Conservation (phyloP, 208 protist species). For the Trypanosoma avium region DNA sequence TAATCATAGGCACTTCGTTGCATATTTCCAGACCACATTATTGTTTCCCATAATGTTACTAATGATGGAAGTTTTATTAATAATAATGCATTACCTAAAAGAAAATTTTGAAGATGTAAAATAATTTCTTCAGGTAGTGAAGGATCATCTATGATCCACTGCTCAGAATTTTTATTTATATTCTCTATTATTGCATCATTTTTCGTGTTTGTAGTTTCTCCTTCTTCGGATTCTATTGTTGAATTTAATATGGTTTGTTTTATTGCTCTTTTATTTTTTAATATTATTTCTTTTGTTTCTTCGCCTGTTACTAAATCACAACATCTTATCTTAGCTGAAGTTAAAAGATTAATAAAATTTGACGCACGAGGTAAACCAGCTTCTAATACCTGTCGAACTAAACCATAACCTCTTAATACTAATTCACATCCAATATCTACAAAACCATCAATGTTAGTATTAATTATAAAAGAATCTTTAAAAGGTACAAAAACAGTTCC, state of each 20-base stretch:
- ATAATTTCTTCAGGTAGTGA: neutral
- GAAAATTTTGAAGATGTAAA: neutral
- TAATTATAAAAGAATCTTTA: neutral
- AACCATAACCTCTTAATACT: constrained; percentile 25
- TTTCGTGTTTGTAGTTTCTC: too few relatives aligned
- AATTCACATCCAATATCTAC: constrained; percentile 32
- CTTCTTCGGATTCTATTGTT: too few relatives aligned
- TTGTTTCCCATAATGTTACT: constrained; percentile 5
- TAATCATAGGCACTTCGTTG: constrained; percentile 22
- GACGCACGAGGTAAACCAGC: constrained; percentile 34
- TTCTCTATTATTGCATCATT: too few relatives aligned
- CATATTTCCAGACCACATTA: constrained; percentile 40
- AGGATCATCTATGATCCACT: neutral
- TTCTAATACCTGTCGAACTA: constrained; percentile 36
- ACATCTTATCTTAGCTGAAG: neutral
- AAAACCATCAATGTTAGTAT: neutral
- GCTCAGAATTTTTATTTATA: neutral
- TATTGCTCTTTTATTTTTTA: too few relatives aligned
- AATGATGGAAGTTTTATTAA: neutral
- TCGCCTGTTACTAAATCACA: too few relatives aligned
- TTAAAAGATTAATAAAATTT: constrained; percentile 32
- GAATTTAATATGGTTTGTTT: too few relatives aligned
- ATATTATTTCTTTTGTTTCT: too few relatives aligned
- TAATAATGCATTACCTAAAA: constrained; percentile 1
- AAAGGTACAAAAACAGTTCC: constrained; percentile 15